Base-by-base conservation (phyloP, 495 filamentous ascomycete species). In the Penicillium waksmanii region DNA sequence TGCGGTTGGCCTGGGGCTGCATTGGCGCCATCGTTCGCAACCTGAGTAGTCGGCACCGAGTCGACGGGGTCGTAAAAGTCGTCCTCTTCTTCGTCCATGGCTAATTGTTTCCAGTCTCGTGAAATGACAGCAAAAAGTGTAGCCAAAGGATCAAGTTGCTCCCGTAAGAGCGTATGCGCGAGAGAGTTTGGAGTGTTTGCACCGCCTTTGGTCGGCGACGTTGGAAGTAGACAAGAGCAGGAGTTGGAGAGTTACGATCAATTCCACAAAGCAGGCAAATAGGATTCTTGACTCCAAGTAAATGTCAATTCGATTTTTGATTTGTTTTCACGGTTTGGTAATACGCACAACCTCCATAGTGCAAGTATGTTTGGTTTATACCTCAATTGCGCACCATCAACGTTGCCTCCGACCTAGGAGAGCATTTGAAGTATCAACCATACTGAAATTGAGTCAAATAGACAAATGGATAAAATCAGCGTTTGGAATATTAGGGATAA, bases 21-120 rank as follows among this genome's bases (percentile, higher is more conserved):
- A 53, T 68, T 63, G 42, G 71, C 62, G 31, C 62, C 50, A 25
- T 66, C 58, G 51, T 71, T 67, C 19, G 70, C 62, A 10, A 56
- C 58, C 18, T 77, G 72, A 19, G 55, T 54, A 3, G 66, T 56
- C 21, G 70, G 72, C n/a, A 79, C 69, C 19, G 68, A 57, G 54
- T 82, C 80, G 23, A 75, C 74, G 35, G 80, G 79, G 57, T 80
- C 81, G 56, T 83, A 84, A 21, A 84, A 77, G 62, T 83, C 80
- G 58, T 84, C 81, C 40, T 84, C 81, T 58, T 82, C 80, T 58
- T 83, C 80, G 25, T 81, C 80, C 68, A 81, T 80, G 56, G 51
- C 71, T 58, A 57, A 36, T 62, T 51, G 48, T 58, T 59, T 59
- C 42, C 44, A 57, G 19, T 59, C 31, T 12, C 7, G 35, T 46